Evolutionary conservation across 164 flowering plant species (phyloP).

Genomic region (Liquidambar formosana): DNA sequence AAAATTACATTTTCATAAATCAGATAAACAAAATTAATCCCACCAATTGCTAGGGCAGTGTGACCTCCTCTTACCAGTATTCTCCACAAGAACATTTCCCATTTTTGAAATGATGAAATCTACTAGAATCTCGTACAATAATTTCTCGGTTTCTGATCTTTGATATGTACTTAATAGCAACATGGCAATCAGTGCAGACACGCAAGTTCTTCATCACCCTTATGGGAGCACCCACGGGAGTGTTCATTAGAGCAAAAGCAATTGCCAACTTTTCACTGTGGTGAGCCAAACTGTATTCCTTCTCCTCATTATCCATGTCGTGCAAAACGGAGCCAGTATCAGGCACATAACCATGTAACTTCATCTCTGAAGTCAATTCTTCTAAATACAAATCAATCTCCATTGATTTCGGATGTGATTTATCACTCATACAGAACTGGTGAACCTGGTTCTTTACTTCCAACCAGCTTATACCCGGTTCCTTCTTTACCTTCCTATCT

Average conservation of each 20-base stretch:
- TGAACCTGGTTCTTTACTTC: slow-evolving; percentile 67
- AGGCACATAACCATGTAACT: slow-evolving; percentile 46
- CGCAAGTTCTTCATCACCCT: slow-evolving; percentile 80
- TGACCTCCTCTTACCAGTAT: slow-evolving; percentile 48
- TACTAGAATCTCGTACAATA: slow-evolving; percentile 62
- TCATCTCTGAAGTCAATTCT: slow-evolving; percentile 51
- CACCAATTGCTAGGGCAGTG: background rate
- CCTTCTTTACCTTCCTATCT: slow-evolving; percentile 62
- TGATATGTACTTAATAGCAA: slow-evolving; percentile 60
- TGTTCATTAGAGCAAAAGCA: slow-evolving; percentile 63
- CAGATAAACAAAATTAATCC: background rate
- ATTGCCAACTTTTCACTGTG: slow-evolving; percentile 78
- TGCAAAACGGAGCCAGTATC: slow-evolving; percentile 25
- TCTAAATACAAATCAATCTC: slow-evolving; percentile 54
- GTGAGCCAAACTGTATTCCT: slow-evolving; percentile 51
- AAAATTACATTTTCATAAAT: background rate
- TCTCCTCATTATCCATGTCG: slow-evolving; percentile 36
- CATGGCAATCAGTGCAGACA: slow-evolving; percentile 67
- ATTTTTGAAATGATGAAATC: slow-evolving; percentile 74
- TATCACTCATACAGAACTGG: slow-evolving; percentile 55
- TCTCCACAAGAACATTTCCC: slow-evolving; percentile 78
- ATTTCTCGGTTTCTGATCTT: slow-evolving; percentile 51
- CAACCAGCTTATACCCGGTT: slow-evolving; percentile 82
- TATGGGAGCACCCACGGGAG: slow-evolving; percentile 44
- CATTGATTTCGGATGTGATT: slow-evolving; percentile 46